These are phyloP conservation scores for Fusarium phyllophilum DNA, from an alignment of 2,329 filamentous ascomycete species.

Conservation along the genomic window DNA sequence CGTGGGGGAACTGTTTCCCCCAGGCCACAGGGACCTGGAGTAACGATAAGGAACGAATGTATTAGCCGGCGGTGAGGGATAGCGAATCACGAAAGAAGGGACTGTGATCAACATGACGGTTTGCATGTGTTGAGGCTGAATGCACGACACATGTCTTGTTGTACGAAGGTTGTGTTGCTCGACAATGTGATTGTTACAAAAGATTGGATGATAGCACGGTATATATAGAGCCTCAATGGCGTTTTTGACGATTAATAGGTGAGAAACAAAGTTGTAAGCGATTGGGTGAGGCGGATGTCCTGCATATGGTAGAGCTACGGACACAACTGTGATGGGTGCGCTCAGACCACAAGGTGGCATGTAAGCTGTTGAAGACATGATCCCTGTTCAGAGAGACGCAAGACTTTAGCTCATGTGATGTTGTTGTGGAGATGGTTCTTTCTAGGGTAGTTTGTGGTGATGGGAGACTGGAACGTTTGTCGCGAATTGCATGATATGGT, in stretches of 20 bases:
- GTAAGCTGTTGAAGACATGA: constrained; percentile 14
- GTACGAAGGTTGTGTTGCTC: background rate
- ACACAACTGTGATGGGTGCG: constrained; percentile 12
- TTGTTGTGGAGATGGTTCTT: constrained; percentile 8
- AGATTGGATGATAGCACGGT: background rate
- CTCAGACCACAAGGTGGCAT: constrained; percentile 22
- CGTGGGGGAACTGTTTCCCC: constrained; percentile 6
- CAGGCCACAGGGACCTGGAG: constrained; percentile 3
- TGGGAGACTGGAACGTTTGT: background rate
- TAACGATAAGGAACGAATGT: background rate
- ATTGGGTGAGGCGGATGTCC: background rate
- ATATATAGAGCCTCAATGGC: background rate
- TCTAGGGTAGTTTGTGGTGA: constrained; percentile 4
- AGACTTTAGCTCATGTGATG: background rate
- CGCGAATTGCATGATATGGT: background rate
- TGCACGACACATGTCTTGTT: background rate
- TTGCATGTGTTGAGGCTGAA: constrained; percentile 20
- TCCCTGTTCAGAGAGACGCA: constrained; percentile 5
- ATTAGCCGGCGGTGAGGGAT: constrained; percentile 20
- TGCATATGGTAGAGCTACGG: background rate
- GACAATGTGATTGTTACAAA: background rate
- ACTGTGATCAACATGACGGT: background rate
- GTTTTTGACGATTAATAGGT: background rate
- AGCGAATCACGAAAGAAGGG: constrained; percentile 16
- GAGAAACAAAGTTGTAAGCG: background rate